Evolutionary conservation across 2,329 filamentous ascomycete species (phyloP).

Genomic region (Tolypocladium amazonense): DNA sequence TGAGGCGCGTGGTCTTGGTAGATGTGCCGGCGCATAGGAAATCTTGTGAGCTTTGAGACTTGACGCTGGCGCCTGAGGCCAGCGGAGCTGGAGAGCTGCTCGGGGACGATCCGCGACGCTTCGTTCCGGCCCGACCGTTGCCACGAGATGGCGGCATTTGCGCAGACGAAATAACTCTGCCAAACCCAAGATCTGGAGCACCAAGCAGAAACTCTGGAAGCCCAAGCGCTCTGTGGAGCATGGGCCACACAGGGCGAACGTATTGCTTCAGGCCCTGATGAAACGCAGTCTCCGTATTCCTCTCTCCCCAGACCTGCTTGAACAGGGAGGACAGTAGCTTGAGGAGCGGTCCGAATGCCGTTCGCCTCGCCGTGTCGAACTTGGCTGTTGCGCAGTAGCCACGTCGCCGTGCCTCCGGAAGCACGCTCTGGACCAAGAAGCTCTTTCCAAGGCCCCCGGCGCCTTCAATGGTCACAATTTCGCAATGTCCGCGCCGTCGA

Average conservation of each 20-base stretch:
- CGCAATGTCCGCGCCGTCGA: constrained; percentile 50
- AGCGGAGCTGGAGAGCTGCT: constrained; percentile 28
- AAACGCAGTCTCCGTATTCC: constrained; percentile 53
- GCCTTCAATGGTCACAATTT: constrained; percentile 51
- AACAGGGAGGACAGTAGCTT: constrained; percentile 57
- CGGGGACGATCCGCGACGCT: constrained; percentile 39
- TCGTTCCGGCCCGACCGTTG: constrained; percentile 20
- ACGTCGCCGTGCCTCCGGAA: constrained; percentile 47
- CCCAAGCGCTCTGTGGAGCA: constrained; percentile 49
- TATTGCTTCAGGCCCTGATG: constrained; percentile 52
- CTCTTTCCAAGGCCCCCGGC: constrained; percentile 55
- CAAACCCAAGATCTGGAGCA: constrained; percentile 26
- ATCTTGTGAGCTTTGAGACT: constrained; percentile 45
- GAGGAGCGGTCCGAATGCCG: constrained; percentile 52
- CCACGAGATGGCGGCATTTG: constrained; percentile 20
- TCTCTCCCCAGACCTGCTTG: constrained; percentile 57
- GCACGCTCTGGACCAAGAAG: constrained; percentile 51
- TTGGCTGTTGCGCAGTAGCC: constrained; percentile 58
- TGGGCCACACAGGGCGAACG: constrained; percentile 53
- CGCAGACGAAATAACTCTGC: constrained; percentile 26
- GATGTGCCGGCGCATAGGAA: constrained; percentile 47
- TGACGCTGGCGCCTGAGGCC: constrained; percentile 21
- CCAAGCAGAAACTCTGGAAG: constrained; percentile 61
- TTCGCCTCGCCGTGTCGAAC: constrained; percentile 51
- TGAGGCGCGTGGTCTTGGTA: constrained; percentile 60